These are phyloP conservation scores for Colletotrichum sp. DNA, from an alignment of 2,329 filamentous ascomycete genomes.

Conservation along the genomic window DNA sequence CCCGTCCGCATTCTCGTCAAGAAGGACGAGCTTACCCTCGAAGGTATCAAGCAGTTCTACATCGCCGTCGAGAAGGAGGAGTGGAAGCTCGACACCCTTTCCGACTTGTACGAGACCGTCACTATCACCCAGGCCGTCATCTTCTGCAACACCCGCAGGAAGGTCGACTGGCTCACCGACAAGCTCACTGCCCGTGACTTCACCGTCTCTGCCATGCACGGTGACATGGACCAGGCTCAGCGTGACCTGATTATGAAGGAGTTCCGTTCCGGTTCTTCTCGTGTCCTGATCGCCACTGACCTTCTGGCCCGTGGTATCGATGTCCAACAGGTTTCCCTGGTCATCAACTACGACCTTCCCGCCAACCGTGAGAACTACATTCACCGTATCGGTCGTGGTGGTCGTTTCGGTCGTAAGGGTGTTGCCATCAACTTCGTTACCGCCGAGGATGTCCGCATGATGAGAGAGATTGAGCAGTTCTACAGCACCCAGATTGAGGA, in stretches of 20 bases:
- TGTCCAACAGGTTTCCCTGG: slow-evolving; percentile 98
- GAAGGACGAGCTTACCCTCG: slow-evolving; percentile 98
- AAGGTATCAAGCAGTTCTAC: slow-evolving; percentile 99
- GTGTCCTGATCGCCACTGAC: slow-evolving; percentile 98
- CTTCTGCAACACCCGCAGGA: slow-evolving; percentile 99
- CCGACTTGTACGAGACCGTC: slow-evolving; percentile 98
- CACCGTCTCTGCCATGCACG: slow-evolving; percentile 99
- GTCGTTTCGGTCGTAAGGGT: slow-evolving; percentile 99
- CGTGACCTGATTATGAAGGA: slow-evolving; percentile 99
- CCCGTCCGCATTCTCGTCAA: slow-evolving; percentile 99
- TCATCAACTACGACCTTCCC: slow-evolving; percentile 99
- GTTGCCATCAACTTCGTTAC: slow-evolving; percentile 99
- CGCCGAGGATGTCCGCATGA: slow-evolving; percentile 98
- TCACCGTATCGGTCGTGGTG: slow-evolving; percentile 98
- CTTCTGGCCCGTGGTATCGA: slow-evolving; percentile 99
- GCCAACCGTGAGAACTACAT: slow-evolving; percentile 99
- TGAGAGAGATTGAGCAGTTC: slow-evolving; percentile 99
- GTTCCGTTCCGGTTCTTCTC: slow-evolving; percentile 97
- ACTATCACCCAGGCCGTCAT: slow-evolving; percentile 99
- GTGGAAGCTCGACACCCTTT: slow-evolving; percentile 99
- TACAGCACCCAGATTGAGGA: slow-evolving; percentile 99
- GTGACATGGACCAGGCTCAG: slow-evolving; percentile 98
- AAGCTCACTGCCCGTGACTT: slow-evolving; percentile 99
- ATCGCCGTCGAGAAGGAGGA: slow-evolving; percentile 99
- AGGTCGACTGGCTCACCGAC: slow-evolving; percentile 99